phyloP scores from a whole-genome alignment of 2,329 filamentous ascomycete genomes.

The Fusarium staphyleae region DNA sequence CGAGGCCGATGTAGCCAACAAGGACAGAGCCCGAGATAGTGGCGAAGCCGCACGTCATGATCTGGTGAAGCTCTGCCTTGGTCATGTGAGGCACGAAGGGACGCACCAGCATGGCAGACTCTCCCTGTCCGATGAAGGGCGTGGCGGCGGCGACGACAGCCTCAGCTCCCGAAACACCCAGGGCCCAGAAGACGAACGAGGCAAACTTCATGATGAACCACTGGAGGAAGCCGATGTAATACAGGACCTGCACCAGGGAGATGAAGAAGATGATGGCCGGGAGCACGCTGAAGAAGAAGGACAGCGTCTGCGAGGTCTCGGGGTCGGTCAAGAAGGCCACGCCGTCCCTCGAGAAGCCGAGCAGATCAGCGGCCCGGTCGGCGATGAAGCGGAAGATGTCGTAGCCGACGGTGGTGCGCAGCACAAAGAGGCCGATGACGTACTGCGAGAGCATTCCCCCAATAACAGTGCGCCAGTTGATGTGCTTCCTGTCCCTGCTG shows the following conservation, averaged over 20 bases:
- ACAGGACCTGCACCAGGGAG: slow-evolving; percentile 85
- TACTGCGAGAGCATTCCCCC: slow-evolving; percentile 90
- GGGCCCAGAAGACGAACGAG: slow-evolving; percentile 88
- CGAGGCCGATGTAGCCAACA: slow-evolving; percentile 84
- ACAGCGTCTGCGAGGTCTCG: slow-evolving; percentile 57
- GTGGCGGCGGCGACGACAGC: slow-evolving; percentile 93
- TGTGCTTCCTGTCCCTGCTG: slow-evolving; percentile 69
- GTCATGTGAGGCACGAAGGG: slow-evolving; percentile 88
- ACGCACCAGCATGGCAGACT: slow-evolving; percentile 90
- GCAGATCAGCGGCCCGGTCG: slow-evolving; percentile 72
- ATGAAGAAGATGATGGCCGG: slow-evolving; percentile 97
- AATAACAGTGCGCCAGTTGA: slow-evolving; percentile 82
- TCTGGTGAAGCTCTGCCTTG: slow-evolving; percentile 85
- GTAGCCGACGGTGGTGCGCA: slow-evolving; percentile 80
- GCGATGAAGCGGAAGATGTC: slow-evolving; percentile 94
- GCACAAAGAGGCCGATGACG: slow-evolving; percentile 85
- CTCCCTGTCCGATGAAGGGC: slow-evolving; percentile 92
- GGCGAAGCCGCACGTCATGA: slow-evolving; percentile 92
- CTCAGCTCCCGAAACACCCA: slow-evolving; percentile 87
- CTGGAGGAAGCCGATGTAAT: slow-evolving; percentile 81
- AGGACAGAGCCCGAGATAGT: slow-evolving; percentile 90
- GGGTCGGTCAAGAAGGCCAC: slow-evolving; percentile 68
- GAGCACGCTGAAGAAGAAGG: slow-evolving; percentile 82
- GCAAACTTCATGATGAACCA: slow-evolving; percentile 92
- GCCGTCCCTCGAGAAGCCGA: slow-evolving; percentile 78